Conservation (phyloP, 1,139 yeast species). For the Meyerozyma sp. region DNA sequence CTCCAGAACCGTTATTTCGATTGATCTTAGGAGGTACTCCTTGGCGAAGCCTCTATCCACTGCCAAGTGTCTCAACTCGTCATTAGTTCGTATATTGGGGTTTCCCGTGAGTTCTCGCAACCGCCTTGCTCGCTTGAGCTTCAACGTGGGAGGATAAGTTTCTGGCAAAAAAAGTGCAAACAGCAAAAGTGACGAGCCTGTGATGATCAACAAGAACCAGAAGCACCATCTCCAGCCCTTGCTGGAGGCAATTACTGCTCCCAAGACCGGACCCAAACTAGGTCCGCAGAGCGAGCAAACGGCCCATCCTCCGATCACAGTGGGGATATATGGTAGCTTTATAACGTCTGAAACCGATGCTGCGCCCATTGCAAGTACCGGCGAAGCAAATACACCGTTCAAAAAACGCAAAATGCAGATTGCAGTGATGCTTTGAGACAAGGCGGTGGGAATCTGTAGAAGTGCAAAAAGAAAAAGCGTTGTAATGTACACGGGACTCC, state of each 20-base stretch:
- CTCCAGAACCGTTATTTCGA: slow-evolving; percentile 37
- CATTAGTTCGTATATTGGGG: slow-evolving; percentile 20
- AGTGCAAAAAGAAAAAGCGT: slow-evolving; percentile 25
- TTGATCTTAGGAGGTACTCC: slow-evolving; percentile 47
- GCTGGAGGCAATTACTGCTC: slow-evolving; percentile 23
- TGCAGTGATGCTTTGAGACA: slow-evolving; percentile 24
- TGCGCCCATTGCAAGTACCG: slow-evolving; percentile 34
- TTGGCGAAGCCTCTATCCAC: slow-evolving; percentile 15
- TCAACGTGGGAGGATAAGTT: slow-evolving; percentile 27
- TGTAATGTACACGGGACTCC: slow-evolving; percentile 34
- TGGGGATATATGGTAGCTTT: slow-evolving; percentile 22
- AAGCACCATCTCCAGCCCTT: slow-evolving; percentile 36
- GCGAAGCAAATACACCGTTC: slow-evolving; percentile 31
- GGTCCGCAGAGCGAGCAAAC: slow-evolving; percentile 35
- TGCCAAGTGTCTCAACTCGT: slow-evolving; percentile 15
- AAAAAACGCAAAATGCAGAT: slow-evolving; percentile 27
- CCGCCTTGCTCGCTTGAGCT: slow-evolving; percentile 30
- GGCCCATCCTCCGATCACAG: slow-evolving; percentile 31
- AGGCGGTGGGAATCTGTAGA: slow-evolving; percentile 31
- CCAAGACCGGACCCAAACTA: slow-evolving; percentile 32
- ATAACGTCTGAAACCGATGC: slow-evolving; percentile 29
- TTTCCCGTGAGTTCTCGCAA: slow-evolving; percentile 32
- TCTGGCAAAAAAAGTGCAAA: slow-evolving; percentile 30
- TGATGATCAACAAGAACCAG: slow-evolving; percentile 31
- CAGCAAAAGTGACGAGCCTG: slow-evolving; percentile 22